Percentiles rank a stretch among this genome's conserved stretches.
Conservation (phyloP, 768 basidiomycete species). For the Trametes cubensis region DNA sequence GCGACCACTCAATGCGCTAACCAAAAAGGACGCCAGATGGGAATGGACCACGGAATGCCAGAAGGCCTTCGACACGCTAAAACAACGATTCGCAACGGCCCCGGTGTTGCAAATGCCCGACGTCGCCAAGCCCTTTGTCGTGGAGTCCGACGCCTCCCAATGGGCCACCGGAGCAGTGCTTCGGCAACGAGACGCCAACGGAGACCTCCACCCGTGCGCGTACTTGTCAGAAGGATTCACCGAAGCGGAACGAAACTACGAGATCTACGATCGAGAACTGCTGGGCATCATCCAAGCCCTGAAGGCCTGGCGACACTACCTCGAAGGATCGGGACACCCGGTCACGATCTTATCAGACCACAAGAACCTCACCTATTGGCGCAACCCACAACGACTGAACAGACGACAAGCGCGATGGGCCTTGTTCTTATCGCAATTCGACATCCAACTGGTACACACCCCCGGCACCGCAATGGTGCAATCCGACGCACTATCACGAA, state of each 20-base stretch:
- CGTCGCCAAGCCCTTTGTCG: slow-evolving; percentile 14
- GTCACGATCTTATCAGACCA: not conserved
- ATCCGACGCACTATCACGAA: too few species aligned
- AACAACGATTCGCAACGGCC: slow-evolving; percentile 25
- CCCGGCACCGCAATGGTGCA: too few species aligned
- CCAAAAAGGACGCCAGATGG: slow-evolving; percentile 30
- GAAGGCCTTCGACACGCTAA: slow-evolving; percentile 36
- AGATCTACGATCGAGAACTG: slow-evolving; percentile 54
- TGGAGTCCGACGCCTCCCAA: slow-evolving; percentile 32
- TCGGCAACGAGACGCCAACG: slow-evolving; percentile 19
- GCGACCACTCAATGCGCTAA: slow-evolving; percentile 35
- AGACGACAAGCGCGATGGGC: slow-evolving; percentile 43
- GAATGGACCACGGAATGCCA: slow-evolving; percentile 23
- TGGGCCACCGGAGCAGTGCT: slow-evolving; percentile 26
- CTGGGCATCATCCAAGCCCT: slow-evolving; percentile 46
- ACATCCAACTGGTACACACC: slow-evolving; percentile 13
- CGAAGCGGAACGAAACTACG: slow-evolving; percentile 47
- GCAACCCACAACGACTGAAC: slow-evolving; percentile 35
- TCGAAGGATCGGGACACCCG: not conserved
- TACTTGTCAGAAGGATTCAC: slow-evolving; percentile 35
- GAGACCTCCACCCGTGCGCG: slow-evolving; percentile 35
- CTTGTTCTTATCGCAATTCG: slow-evolving; percentile 28
- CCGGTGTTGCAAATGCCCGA: slow-evolving; percentile 30
- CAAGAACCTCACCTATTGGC: slow-evolving; percentile 26
- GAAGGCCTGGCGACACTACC: slow-evolving; percentile 20